Percentiles rank a stretch among this genome's conserved stretches.
Conservation (phyloP, 2,329 filamentous ascomycete genomes). For the Teratosphaeria epicoccoides region DNA sequence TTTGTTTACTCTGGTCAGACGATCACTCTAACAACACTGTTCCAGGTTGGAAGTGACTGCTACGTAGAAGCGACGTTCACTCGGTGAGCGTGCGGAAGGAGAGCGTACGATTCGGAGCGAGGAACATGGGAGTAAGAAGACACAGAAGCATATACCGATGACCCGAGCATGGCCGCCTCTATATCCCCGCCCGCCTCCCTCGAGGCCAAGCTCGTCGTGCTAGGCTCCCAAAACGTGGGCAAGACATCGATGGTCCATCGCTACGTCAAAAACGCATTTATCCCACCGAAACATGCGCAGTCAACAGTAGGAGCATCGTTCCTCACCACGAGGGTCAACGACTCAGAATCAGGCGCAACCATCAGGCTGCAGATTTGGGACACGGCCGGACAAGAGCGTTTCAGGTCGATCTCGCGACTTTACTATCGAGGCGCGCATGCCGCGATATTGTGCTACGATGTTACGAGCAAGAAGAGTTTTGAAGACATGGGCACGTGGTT, state of each 20-base stretch:
- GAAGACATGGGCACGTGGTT: constrained; percentile 90
- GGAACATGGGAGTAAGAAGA: background rate
- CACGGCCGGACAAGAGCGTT: constrained; percentile 89
- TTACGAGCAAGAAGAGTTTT: constrained; percentile 77
- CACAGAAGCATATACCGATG: background rate
- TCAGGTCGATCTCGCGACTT: constrained; percentile 83
- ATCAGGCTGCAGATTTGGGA: constrained; percentile 96
- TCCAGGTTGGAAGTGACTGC: background rate
- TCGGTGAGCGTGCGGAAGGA: background rate
- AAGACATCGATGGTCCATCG: constrained; percentile 70
- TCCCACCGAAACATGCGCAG: constrained; percentile 40
- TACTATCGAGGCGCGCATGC: constrained; percentile 96
- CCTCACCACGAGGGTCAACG: constrained; percentile 56
- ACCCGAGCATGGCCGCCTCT: background rate
- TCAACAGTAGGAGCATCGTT: constrained; percentile 43
- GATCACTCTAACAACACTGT: background rate
- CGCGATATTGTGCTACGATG: constrained; percentile 88
- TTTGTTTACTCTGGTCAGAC: background rate
- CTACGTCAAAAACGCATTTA: constrained; percentile 62
- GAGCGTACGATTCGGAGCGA: background rate
- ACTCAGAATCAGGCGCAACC: constrained; percentile 73
- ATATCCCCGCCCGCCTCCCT: constrained; percentile 39
- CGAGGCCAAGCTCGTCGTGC: constrained; percentile 72
- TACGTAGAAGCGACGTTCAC: background rate
- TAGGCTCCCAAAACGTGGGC: constrained; percentile 68